These are phyloP conservation scores for Bipolaris sorokiniana DNA, from an alignment of 2,329 filamentous ascomycete species.

Conservation along the genomic window DNA sequence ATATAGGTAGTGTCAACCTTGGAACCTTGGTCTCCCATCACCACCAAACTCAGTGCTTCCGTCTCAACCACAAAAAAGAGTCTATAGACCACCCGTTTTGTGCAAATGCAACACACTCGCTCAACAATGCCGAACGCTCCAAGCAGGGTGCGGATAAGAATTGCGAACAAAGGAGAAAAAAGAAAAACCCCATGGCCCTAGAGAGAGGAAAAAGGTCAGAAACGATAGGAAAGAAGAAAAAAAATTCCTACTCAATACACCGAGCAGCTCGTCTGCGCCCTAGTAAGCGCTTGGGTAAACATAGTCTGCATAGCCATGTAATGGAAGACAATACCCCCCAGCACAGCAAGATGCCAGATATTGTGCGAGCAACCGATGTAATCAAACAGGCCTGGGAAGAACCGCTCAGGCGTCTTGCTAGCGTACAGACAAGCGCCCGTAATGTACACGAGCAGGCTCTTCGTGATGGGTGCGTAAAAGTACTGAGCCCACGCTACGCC, in stretches of 20 bases:
- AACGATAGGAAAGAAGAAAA: not conserved
- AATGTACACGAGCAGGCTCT: slow-evolving; percentile 86
- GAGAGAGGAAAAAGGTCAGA: not conserved
- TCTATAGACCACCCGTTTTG: not conserved
- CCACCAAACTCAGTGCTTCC: not conserved
- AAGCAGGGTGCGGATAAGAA: not conserved
- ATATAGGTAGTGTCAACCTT: not conserved
- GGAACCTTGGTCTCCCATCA: too few species aligned
- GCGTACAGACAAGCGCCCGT: slow-evolving; percentile 86
- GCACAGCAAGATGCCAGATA: slow-evolving; percentile 93
- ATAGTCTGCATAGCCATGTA: slow-evolving; percentile 96
- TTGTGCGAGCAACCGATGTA: slow-evolving; percentile 96
- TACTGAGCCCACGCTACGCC: slow-evolving; percentile 81
- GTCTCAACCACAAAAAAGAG: not conserved
- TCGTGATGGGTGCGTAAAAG: slow-evolving; percentile 87
- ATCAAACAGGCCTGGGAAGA: slow-evolving; percentile 91
- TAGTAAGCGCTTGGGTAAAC: slow-evolving; percentile 66
- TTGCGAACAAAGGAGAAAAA: not conserved
- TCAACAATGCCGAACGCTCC: slow-evolving; percentile 10
- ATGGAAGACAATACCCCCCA: slow-evolving; percentile 96
- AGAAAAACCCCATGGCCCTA: not conserved
- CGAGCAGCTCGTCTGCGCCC: slow-evolving; percentile 45
- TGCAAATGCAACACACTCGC: slow-evolving; percentile 13
- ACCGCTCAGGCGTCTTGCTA: slow-evolving; percentile 89
- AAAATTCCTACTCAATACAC: slow-evolving; percentile 25